Percentiles rank a stretch among this genome's conserved stretches.
These are phyloP conservation scores for Fusarium haematococcum DNA, from an alignment of 2,329 filamentous ascomycete genomes.

Conservation along the genomic window DNA sequence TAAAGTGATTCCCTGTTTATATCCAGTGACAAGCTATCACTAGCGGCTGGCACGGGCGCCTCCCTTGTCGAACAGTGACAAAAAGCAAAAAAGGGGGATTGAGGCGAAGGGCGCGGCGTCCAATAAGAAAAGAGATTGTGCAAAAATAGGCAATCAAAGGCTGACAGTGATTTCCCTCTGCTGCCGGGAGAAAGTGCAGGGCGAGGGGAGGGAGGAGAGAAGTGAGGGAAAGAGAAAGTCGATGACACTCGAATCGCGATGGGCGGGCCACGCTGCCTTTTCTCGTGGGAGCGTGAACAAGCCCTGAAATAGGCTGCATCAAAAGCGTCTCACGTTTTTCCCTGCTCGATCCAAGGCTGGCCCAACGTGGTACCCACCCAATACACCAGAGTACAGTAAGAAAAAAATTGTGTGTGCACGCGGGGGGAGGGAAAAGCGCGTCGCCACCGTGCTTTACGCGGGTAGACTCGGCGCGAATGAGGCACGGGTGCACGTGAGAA, in stretches of 20 bases:
- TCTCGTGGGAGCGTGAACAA: slow-evolving; percentile 30
- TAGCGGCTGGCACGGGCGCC: slow-evolving; percentile 44
- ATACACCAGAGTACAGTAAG: neutral
- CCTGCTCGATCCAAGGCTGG: slow-evolving; percentile 20
- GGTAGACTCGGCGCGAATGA: slow-evolving; percentile 47
- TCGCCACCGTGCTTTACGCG: slow-evolving; percentile 36
- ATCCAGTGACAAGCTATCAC: slow-evolving; percentile 39
- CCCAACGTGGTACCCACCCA: slow-evolving; percentile 17
- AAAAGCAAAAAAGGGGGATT: slow-evolving; percentile 38
- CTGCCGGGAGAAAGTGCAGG: neutral
- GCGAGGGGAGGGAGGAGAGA: neutral
- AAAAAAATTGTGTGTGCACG: slow-evolving; percentile 30
- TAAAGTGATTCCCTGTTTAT: slow-evolving; percentile 41
- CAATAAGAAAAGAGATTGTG: slow-evolving; percentile 25
- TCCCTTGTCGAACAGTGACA: slow-evolving; percentile 39
- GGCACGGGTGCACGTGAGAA: slow-evolving; percentile 53
- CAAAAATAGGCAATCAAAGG: slow-evolving; percentile 31
- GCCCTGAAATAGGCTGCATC: slow-evolving; percentile 14
- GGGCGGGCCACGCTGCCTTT: slow-evolving; percentile 28
- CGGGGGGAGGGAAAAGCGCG: slow-evolving; percentile 29
- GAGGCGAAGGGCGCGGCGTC: slow-evolving; percentile 8
- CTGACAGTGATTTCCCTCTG: neutral
- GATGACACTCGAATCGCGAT: slow-evolving; percentile 35
- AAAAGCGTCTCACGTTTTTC: slow-evolving; percentile 23
- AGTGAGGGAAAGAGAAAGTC: slow-evolving; percentile 16